Evolutionary conservation across 768 basidiomycete species (phyloP).

Genomic region (Tylopilus plumbeoviolaceoides): DNA sequence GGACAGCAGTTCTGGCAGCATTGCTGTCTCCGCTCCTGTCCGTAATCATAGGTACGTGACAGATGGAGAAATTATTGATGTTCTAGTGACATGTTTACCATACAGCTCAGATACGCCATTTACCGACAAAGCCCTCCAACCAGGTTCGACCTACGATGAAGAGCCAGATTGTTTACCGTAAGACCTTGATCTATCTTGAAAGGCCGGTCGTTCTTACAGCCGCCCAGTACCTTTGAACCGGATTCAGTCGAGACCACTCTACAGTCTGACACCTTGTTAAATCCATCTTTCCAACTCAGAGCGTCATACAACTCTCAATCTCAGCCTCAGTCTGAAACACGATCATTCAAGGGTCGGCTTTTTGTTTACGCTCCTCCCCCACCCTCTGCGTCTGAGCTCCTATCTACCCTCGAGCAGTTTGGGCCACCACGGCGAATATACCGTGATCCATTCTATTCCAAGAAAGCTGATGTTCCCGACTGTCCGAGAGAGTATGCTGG

Average conservation of each 20-base stretch:
- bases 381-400: slow-evolving; percentile 47
- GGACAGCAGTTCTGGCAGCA: neutral
- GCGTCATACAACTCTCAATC: slow-evolving; percentile 18
- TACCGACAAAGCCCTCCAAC: neutral
- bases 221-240: slow-evolving; percentile 14
- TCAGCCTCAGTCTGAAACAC: slow-evolving; percentile 3
- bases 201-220: neutral
- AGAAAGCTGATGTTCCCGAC: slow-evolving; percentile 62
- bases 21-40: neutral
- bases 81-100: slow-evolving; percentile 1
- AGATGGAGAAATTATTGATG: neutral
- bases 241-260: neutral
- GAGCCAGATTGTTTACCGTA: slow-evolving; percentile 20
- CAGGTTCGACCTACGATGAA: slow-evolving; percentile 1
- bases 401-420: slow-evolving; percentile 40
- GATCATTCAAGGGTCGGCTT: neutral
- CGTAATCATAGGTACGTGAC: slow-evolving; percentile 10
- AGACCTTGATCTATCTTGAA: neutral
- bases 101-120: slow-evolving; percentile 4
- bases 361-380: slow-evolving; percentile 49
- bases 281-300: neutral
- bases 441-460: slow-evolving; percentile 77
- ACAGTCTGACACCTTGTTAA: neutral
- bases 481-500: slow-evolving; percentile 77
- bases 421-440: slow-evolving; percentile 62